Conservation (phyloP, 495 filamentous ascomycete genomes). For the Aspergillus bridgeri region DNA sequence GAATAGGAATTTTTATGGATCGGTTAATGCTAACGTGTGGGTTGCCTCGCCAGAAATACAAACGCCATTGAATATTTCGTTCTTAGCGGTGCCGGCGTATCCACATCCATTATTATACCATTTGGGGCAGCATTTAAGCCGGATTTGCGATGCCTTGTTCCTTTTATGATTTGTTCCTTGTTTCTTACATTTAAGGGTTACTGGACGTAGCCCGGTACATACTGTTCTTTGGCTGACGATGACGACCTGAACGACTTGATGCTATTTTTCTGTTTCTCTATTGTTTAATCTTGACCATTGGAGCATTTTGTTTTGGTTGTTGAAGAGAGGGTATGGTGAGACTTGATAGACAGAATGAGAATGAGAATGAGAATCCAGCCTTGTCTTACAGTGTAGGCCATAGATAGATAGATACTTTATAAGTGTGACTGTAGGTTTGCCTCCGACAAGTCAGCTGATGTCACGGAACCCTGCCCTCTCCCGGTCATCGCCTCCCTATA, state of each 20-base stretch:
- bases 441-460: not conserved
- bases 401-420: too few species aligned
- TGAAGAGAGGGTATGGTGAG: not conserved
- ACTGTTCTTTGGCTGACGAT: conserved; percentile 6
- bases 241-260: conserved; percentile 5
- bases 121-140: not conserved
- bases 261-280: not conserved
- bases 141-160: conserved; percentile 10
- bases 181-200: conserved; percentile 11
- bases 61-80: conserved; percentile 32
- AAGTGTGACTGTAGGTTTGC: too few species aligned
- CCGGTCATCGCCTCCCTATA: not conserved
- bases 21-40: not conserved
- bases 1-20: too few species aligned
- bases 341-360: not conserved
- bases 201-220: conserved; percentile 3
- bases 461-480: too few species aligned
- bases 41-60: conserved; percentile 36
- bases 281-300: not conserved
- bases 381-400: not conserved
- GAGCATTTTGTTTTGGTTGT: conserved; percentile 1
- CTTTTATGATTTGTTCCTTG: conserved; percentile 12
- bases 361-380: not conserved
- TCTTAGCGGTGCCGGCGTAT: not conserved
- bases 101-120: not conserved